Conservation (phyloP, 192 early-diverging fungal species). For the Fimicolochytrium jonesii region DNA sequence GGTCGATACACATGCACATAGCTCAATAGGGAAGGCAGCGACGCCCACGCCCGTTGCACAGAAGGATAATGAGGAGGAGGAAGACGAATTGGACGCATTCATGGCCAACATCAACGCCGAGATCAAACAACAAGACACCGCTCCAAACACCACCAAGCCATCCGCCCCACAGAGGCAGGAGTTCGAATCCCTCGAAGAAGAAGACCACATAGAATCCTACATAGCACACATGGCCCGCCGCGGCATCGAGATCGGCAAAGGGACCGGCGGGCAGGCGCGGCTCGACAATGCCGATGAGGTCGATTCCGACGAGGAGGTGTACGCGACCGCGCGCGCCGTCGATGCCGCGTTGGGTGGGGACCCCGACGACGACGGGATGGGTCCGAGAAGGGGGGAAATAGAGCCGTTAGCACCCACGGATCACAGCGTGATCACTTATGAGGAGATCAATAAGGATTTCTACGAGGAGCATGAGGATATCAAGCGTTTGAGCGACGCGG, state of each 20-base stretch:
- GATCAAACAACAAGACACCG: conserved; percentile 45
- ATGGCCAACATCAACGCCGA: conserved; percentile 68
- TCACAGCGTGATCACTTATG: conserved; percentile 63
- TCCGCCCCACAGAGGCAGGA: conserved; percentile 43
- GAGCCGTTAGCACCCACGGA: conserved; percentile 63
- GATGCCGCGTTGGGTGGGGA: conserved; percentile 61
- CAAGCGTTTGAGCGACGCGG: conserved; percentile 50
- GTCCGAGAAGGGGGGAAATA: conserved; percentile 42
- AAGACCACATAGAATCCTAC: conserved; percentile 72
- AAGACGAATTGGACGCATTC: conserved; percentile 78
- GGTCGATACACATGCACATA: not conserved
- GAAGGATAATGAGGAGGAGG: conserved; percentile 8
- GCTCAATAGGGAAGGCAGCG: not conserved
- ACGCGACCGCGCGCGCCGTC: conserved; percentile 70
- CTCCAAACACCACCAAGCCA: not conserved
- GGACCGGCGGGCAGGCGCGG: conserved; percentile 44
- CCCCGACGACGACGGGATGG: conserved; percentile 22
- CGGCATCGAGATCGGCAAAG: conserved; percentile 71
- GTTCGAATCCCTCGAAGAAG: conserved; percentile 70
- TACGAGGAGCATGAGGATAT: conserved; percentile 78
- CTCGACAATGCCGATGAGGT: conserved; percentile 35
- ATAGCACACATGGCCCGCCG: conserved; percentile 71
- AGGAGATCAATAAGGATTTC: conserved; percentile 70
- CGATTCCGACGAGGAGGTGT: conserved; percentile 82
- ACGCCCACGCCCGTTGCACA: not conserved